These are phyloP conservation scores for Ganoderma leucocontextum DNA, from an alignment of 1,284 basidiomycete genomes.

Conservation along the genomic window DNA sequence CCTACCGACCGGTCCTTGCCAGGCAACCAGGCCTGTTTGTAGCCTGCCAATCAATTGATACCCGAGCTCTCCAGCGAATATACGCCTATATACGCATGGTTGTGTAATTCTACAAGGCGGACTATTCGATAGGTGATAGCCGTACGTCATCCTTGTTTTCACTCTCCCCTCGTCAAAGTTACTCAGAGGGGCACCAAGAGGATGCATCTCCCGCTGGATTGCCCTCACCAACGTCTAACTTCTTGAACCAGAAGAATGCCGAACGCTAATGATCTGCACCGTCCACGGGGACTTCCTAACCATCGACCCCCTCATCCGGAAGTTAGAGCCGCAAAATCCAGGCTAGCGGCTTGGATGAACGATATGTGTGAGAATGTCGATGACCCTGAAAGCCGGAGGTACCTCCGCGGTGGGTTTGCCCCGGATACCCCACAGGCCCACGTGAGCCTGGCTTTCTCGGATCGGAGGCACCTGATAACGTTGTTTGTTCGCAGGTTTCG, in stretches of 20 bases:
- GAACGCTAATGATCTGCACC: not conserved
- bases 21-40: not conserved
- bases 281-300: conserved; percentile 11
- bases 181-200: not conserved
- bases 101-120: not conserved
- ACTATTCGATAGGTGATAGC: not conserved
- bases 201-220: not conserved
- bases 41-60: not conserved
- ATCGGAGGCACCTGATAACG: conserved; percentile 6
- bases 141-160: not conserved
- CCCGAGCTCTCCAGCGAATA: not conserved
- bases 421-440: not conserved
- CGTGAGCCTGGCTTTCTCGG: conserved; percentile 3
- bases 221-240: not conserved
- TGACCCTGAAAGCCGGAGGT: not conserved
- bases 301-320: conserved; percentile 24
- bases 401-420: not conserved
- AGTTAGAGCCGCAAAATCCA: conserved; percentile 11
- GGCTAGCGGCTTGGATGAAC: conserved; percentile 18
- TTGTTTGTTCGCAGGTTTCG: not conserved
- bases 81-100: not conserved
- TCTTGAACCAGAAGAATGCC: not conserved
- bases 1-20: not conserved
- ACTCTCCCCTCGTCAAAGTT: not conserved
- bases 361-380: conserved; percentile 17